Conservation (phyloP, 106 monocot genomes). For the Allium sativum region DNA sequence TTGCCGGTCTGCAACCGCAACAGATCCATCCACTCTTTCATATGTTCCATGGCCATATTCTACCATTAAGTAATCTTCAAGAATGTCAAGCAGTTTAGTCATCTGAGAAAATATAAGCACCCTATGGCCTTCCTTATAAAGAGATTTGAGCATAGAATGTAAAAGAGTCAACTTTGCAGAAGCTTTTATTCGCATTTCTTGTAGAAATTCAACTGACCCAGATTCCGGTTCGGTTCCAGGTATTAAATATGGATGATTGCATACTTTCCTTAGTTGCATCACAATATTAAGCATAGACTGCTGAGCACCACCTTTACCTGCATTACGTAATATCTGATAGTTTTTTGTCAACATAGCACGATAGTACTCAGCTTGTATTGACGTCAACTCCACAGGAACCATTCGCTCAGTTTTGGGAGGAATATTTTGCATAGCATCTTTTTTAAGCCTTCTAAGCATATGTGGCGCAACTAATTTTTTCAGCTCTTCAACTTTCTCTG, state of each 20-base stretch:
- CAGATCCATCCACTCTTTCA: conserved; percentile 96
- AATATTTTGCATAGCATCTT: conserved; percentile 95
- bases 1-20: conserved; percentile 83
- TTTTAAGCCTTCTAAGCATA: conserved; percentile 92
- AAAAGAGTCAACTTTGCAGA: conserved; percentile 78
- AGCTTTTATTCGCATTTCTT: conserved; percentile 96
- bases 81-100: conserved; percentile 99
- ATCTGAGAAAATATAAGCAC: conserved; percentile 97
- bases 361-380: conserved; percentile 93
- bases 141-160: conserved; percentile 86
- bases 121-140: conserved; percentile 84
- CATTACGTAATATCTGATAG: conserved; percentile 80
- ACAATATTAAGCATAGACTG: conserved; percentile 96
- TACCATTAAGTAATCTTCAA: conserved; percentile 78
- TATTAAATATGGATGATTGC: conserved; percentile 99
- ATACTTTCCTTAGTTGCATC: conserved; percentile 94
- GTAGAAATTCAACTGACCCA: conserved; percentile 77
- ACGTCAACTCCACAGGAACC: conserved; percentile 91
- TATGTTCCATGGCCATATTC: conserved; percentile 85
- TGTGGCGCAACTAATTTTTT: conserved; percentile 95
- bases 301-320: conserved; percentile 80
- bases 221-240: conserved; percentile 93
- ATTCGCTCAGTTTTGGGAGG: conserved; percentile 93
- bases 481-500: conserved; percentile 91
- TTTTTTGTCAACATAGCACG: conserved; percentile 96